Percentiles rank a stretch among this genome's conserved stretches.
Evolutionary conservation across 2,329 filamentous ascomycete species (phyloP).

Genomic region (Xylariomycetidae sp.): DNA sequence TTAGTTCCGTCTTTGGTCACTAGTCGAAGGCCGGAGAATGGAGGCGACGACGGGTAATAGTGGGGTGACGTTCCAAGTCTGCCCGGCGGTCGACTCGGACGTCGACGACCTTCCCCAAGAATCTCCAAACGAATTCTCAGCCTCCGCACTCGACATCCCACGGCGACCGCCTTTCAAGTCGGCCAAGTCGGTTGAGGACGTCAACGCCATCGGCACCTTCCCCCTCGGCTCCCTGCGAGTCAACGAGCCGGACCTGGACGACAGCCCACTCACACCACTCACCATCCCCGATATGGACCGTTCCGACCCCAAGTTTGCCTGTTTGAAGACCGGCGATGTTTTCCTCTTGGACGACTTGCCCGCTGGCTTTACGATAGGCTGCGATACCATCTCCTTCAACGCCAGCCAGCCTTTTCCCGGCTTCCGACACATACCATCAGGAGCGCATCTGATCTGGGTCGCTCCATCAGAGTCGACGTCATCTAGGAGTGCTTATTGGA

Average conservation of each 20-base stretch:
- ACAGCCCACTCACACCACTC: conserved; percentile 11
- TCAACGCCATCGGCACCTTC: conserved; percentile 26
- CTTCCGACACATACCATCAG: conserved; percentile 47
- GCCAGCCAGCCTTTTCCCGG: conserved; percentile 41
- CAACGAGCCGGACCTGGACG: conserved; percentile 8
- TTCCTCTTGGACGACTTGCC: conserved; percentile 49
- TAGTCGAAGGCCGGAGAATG: conserved; percentile 1
- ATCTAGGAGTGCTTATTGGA: conserved; percentile 52
- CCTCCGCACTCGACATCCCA: conserved; percentile 2
- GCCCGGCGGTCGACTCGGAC: conserved; percentile 6
- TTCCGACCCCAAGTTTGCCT: conserved; percentile 20
- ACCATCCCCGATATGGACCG: conserved; percentile 12
- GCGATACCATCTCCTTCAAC: conserved; percentile 44
- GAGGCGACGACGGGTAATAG: conserved; percentile 18
- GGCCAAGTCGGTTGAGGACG: conserved; percentile 25
- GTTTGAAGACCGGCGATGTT: conserved; percentile 36
- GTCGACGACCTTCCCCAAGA: too few species aligned
- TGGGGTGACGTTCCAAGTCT: conserved; percentile 16
- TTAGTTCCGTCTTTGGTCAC: too few species aligned
- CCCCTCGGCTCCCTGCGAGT: conserved; percentile 16
- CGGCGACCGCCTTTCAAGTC: conserved; percentile 16
- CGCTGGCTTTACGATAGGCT: conserved; percentile 44
- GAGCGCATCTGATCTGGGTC: conserved; percentile 56
- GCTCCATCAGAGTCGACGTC: conserved; percentile 42
- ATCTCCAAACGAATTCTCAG: too few species aligned